These are phyloP conservation scores for Microbotryum silenes-acaulis DNA, from an alignment of 1,284 basidiomycete genomes.

Conservation along the genomic window DNA sequence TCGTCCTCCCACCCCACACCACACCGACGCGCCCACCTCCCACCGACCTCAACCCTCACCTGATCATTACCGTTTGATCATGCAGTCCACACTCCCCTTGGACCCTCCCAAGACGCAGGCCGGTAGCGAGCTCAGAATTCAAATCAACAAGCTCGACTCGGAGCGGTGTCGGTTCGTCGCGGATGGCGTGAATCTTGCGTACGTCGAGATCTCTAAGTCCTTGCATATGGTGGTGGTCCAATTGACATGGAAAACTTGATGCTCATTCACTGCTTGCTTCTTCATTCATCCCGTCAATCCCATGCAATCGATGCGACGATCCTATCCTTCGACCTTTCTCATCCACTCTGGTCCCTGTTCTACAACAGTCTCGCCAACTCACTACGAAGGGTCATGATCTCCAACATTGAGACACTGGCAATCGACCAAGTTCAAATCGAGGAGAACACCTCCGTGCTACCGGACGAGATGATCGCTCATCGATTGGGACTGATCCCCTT, in stretches of 20 bases:
- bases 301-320: background rate
- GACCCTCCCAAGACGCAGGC: constrained; percentile 30
- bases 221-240: background rate
- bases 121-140: constrained; percentile 30
- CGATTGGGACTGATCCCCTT: constrained; percentile 91
- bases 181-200: constrained; percentile 88
- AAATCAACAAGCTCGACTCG: constrained; percentile 46
- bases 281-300: background rate
- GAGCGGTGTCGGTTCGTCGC: constrained; percentile 80
- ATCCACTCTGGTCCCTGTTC: background rate
- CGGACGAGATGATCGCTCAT: constrained; percentile 97
- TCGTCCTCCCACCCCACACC: background rate
- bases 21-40: background rate
- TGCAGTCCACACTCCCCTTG: constrained; percentile 22
- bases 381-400: constrained; percentile 79
- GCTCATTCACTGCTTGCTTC: background rate
- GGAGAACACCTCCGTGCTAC: constrained; percentile 84
- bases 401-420: constrained; percentile 93
- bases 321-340: background rate
- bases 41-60: background rate
- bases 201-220: constrained; percentile 31
- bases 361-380: constrained; percentile 71
- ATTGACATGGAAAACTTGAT: constrained; percentile 1
- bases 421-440: constrained; percentile 95
- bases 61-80: background rate